phyloP scores from a whole-genome alignment of 2,329 filamentous ascomycete species.

The Chaetomiaceae sp. region DNA sequence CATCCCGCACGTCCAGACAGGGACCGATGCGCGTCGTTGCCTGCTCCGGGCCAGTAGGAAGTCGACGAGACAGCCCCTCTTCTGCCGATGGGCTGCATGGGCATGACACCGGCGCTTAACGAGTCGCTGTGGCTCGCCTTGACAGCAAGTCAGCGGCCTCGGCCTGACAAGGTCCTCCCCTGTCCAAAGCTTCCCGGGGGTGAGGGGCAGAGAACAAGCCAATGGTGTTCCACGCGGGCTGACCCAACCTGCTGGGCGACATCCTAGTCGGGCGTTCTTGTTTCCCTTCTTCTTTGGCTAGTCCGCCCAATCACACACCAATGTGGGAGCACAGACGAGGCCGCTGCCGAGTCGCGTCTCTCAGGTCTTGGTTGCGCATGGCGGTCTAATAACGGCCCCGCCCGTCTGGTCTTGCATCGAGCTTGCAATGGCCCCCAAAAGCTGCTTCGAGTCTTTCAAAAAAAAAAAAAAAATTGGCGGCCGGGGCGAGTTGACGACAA shows the following conservation, averaged over 20 bases:
- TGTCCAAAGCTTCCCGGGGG: constrained; percentile 5
- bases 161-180: constrained; percentile 13
- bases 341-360: background rate
- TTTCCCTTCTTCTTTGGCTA: background rate
- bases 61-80: constrained; percentile 24
- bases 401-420: background rate
- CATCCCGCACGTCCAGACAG: constrained; percentile 17
- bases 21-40: constrained; percentile 34
- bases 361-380: background rate
- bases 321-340: background rate
- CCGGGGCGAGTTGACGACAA: too few relatives aligned
- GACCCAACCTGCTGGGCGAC: constrained; percentile 25
- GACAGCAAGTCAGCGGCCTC: constrained; percentile 23
- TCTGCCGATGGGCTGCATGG: constrained; percentile 42
- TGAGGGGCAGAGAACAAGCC: constrained; percentile 13
- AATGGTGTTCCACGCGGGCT: constrained; percentile 15
- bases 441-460: too few relatives aligned
- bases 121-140: constrained; percentile 35
- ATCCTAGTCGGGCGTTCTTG: constrained; percentile 12
- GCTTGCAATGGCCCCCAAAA: too few relatives aligned
- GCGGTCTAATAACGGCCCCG: background rate
- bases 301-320: constrained; percentile 6
- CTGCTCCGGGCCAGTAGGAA: constrained; percentile 33
- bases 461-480: too few relatives aligned
- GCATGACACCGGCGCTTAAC: constrained; percentile 53